A percentile compares a stretch with the other conserved stretches of the same genome.
Conservation (phyloP, 345 rosid genomes). For the Erucastrum elatum region DNA sequence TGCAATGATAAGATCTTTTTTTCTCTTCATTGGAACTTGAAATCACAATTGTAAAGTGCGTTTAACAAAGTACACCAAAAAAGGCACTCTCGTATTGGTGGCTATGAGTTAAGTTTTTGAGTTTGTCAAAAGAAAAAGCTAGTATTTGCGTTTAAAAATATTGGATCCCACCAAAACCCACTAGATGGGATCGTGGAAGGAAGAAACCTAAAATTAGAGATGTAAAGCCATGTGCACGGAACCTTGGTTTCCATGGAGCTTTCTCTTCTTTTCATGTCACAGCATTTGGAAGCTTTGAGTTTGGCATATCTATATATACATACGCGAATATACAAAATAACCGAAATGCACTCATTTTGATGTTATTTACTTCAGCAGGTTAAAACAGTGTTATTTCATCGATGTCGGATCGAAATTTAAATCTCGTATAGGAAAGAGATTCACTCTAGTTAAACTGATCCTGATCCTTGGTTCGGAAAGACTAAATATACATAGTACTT, state of each 20-base stretch:
- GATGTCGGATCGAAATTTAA: not conserved
- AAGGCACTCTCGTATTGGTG: slow-evolving; percentile 31
- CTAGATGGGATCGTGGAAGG: slow-evolving; percentile 25
- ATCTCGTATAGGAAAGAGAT: not conserved
- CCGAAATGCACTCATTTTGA: not conserved
- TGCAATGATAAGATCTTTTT: slow-evolving; percentile 22
- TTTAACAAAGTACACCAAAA: slow-evolving; percentile 23
- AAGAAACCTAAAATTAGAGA: slow-evolving; percentile 45
- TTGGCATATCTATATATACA: slow-evolving; percentile 45
- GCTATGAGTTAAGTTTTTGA: slow-evolving; percentile 29
- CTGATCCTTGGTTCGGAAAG: slow-evolving; percentile 7
- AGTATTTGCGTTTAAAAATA: not conserved
- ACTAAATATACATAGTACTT: not conserved
- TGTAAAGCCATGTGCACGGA: slow-evolving; percentile 63
- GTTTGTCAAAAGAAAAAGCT: slow-evolving; percentile 21
- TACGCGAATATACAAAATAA: not conserved
- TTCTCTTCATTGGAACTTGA: slow-evolving; percentile 37
- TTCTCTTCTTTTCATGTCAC: slow-evolving; percentile 65
- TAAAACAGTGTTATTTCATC: slow-evolving; percentile 7
- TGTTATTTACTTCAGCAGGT: not conserved
- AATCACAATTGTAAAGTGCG: slow-evolving; percentile 38
- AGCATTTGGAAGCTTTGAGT: slow-evolving; percentile 50
- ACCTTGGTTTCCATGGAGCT: slow-evolving; percentile 56
- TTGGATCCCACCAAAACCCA: slow-evolving; percentile 42
- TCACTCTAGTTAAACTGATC: not conserved